A percentile compares a stretch with the other conserved stretches of the same genome.
phyloP scores from a whole-genome alignment of 139 green algal genomes.

The Pleodorina starrii region DNA sequence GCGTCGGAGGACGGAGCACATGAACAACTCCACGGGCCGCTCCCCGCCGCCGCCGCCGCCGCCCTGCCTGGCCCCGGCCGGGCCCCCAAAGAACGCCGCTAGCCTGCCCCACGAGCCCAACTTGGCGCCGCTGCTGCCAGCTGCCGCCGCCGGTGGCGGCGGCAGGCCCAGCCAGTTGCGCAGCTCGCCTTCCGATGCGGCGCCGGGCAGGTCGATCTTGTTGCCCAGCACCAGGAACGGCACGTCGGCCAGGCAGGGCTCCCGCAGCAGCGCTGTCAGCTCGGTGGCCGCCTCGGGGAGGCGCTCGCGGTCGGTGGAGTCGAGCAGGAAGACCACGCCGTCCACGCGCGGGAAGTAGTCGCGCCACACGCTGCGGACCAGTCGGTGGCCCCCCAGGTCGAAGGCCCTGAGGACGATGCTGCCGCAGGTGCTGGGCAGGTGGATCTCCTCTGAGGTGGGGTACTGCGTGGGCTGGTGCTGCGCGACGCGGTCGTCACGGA shows the following conservation, averaged over 20 bases:
- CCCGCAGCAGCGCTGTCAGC: conserved; percentile 92
- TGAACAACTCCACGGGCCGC: conserved; percentile 88
- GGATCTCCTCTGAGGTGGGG: conserved; percentile 98
- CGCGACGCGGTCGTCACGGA: conserved; percentile 97
- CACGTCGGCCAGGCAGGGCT: conserved; percentile 90
- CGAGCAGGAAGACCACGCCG: conserved; percentile 98
- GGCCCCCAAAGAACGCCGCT: conserved; percentile 86
- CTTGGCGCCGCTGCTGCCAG: conserved; percentile 95
- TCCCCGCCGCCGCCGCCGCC: neutral
- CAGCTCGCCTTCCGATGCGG: conserved; percentile 90
- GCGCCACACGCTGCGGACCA: conserved; percentile 97
- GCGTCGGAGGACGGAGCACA: conserved; percentile 73
- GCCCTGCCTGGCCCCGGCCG: conserved; percentile 69
- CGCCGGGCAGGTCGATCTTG: conserved; percentile 97
- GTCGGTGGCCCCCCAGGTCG: conserved; percentile 97
- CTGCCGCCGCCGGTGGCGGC: too few species aligned
- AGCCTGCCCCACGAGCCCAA: conserved; percentile 50
- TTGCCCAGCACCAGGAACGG: conserved; percentile 98
- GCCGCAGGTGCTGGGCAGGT: conserved; percentile 91
- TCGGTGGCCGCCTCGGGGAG: conserved; percentile 93
- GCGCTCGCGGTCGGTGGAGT: conserved; percentile 92
- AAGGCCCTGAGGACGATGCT: conserved; percentile 99
- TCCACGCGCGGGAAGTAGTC: conserved; percentile 99
- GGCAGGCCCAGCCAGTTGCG: conserved; percentile 92
- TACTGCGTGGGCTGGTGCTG: conserved; percentile 98